These are phyloP conservation scores for Zygoascus meyerae DNA, from an alignment of 1,139 yeast genomes.

Conservation along the genomic window DNA sequence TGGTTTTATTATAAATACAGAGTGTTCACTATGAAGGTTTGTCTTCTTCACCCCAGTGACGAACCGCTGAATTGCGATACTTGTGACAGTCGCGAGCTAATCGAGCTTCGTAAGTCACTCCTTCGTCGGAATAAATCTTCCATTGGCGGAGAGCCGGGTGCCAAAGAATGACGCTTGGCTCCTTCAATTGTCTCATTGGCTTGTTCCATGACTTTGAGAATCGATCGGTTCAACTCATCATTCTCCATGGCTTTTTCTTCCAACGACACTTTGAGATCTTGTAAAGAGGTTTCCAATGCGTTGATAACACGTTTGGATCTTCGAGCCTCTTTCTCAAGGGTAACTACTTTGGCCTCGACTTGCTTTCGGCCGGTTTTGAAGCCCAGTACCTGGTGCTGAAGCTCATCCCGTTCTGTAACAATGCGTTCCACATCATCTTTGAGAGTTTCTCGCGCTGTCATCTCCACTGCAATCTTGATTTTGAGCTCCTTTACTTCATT, in stretches of 20 bases:
- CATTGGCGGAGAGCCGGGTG: slow-evolving; percentile 14
- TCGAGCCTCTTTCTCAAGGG: slow-evolving; percentile 27
- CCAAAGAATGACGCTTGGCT: slow-evolving; percentile 28
- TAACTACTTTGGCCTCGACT: slow-evolving; percentile 26
- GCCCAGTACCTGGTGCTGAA: slow-evolving; percentile 25
- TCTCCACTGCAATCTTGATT: slow-evolving; percentile 8
- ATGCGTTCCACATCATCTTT: slow-evolving; percentile 19
- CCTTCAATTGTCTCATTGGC: slow-evolving; percentile 32
- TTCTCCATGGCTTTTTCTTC: slow-evolving; percentile 37
- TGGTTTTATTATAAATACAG: too few relatives aligned
- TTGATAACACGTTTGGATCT: slow-evolving; percentile 23
- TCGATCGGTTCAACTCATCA: slow-evolving; percentile 32
- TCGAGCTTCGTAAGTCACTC: not conserved
- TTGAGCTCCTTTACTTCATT: slow-evolving; percentile 11
- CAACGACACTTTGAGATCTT: slow-evolving; percentile 33
- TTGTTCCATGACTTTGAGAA: slow-evolving; percentile 32
- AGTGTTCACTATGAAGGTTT: too few relatives aligned
- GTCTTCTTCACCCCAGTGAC: not conserved
- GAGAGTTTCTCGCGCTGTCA: slow-evolving; percentile 12
- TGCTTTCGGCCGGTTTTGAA: slow-evolving; percentile 24
- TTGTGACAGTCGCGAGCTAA: slow-evolving; percentile 1
- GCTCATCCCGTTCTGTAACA: slow-evolving; percentile 26
- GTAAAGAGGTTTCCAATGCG: slow-evolving; percentile 29
- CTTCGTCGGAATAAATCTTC: slow-evolving; percentile 2
- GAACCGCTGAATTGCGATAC: slow-evolving; percentile 5